Percentiles rank a stretch among this genome's conserved stretches.
Evolutionary conservation across 2,329 filamentous ascomycete species (phyloP).

Genomic region (Fusarium illudens): DNA sequence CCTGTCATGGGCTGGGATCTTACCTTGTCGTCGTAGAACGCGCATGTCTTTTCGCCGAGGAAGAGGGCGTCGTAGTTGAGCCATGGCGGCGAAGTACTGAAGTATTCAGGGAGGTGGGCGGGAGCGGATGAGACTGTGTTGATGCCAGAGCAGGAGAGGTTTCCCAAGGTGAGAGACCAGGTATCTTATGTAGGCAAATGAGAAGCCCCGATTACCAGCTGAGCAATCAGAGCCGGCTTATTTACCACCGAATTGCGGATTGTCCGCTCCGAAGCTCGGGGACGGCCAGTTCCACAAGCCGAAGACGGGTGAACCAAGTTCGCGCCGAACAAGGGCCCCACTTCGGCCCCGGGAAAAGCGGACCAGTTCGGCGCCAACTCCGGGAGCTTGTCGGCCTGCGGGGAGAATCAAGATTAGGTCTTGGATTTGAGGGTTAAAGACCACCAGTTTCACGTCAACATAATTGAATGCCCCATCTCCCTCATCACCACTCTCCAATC

Average conservation of each 20-base stretch:
- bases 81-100: neutral
- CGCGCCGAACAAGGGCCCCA: neutral
- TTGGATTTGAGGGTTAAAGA: neutral
- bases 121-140: neutral
- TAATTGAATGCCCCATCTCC: neutral
- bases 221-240: neutral
- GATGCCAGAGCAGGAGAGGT: neutral
- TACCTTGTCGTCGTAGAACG: neutral
- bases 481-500: neutral
- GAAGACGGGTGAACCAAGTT: neutral
- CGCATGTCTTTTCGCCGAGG: neutral
- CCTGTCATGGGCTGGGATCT: neutral
- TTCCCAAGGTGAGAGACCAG: neutral
- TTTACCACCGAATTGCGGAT: neutral
- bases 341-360: neutral
- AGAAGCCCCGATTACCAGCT: neutral
- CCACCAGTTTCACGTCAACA: neutral
- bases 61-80: neutral
- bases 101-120: neutral
- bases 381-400: neutral
- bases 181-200: neutral
- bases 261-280: too few relatives aligned
- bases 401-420: neutral
- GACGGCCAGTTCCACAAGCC: too few relatives aligned
- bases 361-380: neutral